phyloP scores from a whole-genome alignment of 2,329 filamentous ascomycete species.

The Venturia asperata region DNA sequence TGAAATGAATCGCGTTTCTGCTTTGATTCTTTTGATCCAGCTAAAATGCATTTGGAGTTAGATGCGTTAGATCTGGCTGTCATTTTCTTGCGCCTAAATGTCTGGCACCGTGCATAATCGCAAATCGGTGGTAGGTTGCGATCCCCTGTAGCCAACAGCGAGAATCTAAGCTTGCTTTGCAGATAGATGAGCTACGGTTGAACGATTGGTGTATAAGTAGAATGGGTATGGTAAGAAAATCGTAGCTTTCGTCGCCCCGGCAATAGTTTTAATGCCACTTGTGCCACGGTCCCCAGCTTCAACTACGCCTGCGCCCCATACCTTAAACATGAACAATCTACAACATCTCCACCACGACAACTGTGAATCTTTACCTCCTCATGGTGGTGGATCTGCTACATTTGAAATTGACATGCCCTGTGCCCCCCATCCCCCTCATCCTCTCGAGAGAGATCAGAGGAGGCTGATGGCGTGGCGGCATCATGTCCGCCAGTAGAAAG shows the following conservation, averaged over 20 bases:
- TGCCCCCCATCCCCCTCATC: too few relatives aligned
- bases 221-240: conserved; percentile 3
- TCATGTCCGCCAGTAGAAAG: too few relatives aligned
- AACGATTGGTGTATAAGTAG: background rate
- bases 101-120: background rate
- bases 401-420: too few relatives aligned
- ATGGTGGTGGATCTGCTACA: too few relatives aligned
- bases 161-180: background rate
- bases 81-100: background rate
- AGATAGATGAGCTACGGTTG: background rate
- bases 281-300: background rate
- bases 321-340: background rate
- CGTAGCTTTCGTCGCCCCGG: background rate
- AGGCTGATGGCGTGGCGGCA: too few relatives aligned
- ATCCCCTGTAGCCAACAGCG: too few relatives aligned
- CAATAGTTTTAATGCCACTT: background rate
- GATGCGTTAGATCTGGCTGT: background rate
- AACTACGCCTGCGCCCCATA: too few relatives aligned
- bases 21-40: background rate
- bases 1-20: background rate
- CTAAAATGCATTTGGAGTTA: background rate
- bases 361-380: too few relatives aligned
- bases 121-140: too few relatives aligned
- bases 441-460: too few relatives aligned
- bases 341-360: background rate